A percentile compares a stretch with the other conserved stretches of the same genome.
These are phyloP conservation scores for Ophiostoma ips DNA, from an alignment of 2,329 filamentous ascomycete species.

Conservation along the genomic window DNA sequence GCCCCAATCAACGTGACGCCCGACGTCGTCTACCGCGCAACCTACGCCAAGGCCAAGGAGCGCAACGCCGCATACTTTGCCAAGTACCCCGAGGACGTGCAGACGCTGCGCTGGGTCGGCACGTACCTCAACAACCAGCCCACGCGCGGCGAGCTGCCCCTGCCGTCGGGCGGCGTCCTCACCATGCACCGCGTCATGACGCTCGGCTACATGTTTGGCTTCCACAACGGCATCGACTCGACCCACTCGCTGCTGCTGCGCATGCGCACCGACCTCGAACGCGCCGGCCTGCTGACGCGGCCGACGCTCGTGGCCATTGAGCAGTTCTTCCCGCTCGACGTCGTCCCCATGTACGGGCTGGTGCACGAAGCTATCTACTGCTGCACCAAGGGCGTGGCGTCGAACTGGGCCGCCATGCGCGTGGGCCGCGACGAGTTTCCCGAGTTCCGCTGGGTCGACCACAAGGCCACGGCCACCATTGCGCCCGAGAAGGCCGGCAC, in stretches of 20 bases:
- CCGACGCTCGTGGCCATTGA: slow-evolving; percentile 59
- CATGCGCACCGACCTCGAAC: slow-evolving; percentile 57
- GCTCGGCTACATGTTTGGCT: slow-evolving; percentile 64
- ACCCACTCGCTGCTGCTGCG: slow-evolving; percentile 63
- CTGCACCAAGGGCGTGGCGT: slow-evolving; percentile 45
- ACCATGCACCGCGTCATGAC: slow-evolving; percentile 64
- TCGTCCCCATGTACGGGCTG: slow-evolving; percentile 68
- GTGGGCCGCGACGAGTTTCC: slow-evolving; percentile 27
- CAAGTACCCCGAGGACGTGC: slow-evolving; percentile 73
- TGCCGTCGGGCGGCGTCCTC: slow-evolving; percentile 60
- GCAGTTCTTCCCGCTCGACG: slow-evolving; percentile 53
- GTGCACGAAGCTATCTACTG: slow-evolving; percentile 85
- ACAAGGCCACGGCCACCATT: slow-evolving; percentile 13
- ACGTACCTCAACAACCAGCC: slow-evolving; percentile 45
- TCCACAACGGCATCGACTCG: slow-evolving; percentile 60
- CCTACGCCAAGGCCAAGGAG: slow-evolving; percentile 54
- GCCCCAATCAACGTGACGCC: slow-evolving; percentile 59
- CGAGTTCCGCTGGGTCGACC: slow-evolving; percentile 34
- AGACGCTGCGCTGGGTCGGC: slow-evolving; percentile 52
- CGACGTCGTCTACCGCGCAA: slow-evolving; percentile 60
- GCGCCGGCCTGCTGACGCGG: slow-evolving; percentile 61
- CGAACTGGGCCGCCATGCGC: slow-evolving; percentile 62
- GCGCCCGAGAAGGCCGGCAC: slow-evolving; percentile 16
- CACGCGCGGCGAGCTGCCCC: slow-evolving; percentile 26
- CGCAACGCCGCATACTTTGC: slow-evolving; percentile 68